These are phyloP conservation scores for Panaeolus cyanescens DNA, from an alignment of 768 basidiomycete species.

Conservation along the genomic window DNA sequence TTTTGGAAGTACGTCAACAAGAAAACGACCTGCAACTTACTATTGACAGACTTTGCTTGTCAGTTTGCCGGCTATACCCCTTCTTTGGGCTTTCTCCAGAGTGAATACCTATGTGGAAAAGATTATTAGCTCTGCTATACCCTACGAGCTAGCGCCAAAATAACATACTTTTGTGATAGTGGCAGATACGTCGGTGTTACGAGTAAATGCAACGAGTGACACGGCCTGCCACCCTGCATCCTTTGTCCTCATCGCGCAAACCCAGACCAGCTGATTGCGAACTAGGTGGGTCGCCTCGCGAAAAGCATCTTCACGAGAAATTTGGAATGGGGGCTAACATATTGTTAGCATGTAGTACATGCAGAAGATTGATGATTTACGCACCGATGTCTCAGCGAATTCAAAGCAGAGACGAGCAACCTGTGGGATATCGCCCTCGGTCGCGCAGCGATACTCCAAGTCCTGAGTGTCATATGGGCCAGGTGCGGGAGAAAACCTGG, in stretches of 20 bases:
- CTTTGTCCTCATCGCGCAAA: constrained; percentile 38
- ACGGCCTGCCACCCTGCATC: constrained; percentile 41
- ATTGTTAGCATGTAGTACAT: constrained; percentile 7
- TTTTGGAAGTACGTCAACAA: neutral
- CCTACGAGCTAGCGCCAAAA: neutral
- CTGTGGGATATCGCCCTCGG: constrained; percentile 30
- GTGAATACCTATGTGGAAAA: constrained; percentile 53
- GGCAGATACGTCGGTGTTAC: constrained; percentile 56
- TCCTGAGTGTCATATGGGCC: constrained; percentile 10
- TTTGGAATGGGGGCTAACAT: constrained; percentile 54
- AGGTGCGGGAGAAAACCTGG: constrained; percentile 33
- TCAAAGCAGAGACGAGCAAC: constrained; percentile 51
- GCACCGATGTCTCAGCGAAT: constrained; percentile 63
- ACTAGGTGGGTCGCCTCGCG: constrained; percentile 57
- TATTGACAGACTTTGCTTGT: constrained; percentile 57
- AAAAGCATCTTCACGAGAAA: constrained; percentile 41
- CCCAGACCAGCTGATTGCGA: constrained; percentile 53
- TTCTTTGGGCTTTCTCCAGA: constrained; percentile 47
- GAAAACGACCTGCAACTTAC: constrained; percentile 34
- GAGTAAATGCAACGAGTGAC: constrained; percentile 68
- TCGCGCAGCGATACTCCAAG: constrained; percentile 47
- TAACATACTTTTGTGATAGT: constrained; percentile 60
- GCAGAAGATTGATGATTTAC: constrained; percentile 18
- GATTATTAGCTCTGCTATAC: neutral
- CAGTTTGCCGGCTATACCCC: constrained; percentile 63